These are phyloP conservation scores for Leptographium lundbergii DNA, from an alignment of 2,329 filamentous ascomycete genomes.

Conservation along the genomic window DNA sequence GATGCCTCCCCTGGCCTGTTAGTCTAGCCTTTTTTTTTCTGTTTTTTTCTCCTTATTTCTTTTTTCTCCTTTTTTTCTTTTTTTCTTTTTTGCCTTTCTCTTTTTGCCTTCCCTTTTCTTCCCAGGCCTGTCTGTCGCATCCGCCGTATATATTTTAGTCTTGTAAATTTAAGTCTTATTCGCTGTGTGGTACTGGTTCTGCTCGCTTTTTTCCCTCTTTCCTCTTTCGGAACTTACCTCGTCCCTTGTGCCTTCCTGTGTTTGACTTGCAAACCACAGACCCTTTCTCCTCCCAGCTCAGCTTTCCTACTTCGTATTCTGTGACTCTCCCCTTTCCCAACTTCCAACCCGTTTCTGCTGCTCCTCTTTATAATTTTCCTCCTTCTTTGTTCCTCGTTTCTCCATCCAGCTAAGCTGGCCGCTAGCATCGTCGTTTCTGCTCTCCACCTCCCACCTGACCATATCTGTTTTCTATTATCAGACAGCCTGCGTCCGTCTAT, in stretches of 20 bases:
- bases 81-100: no score
- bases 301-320: not conserved
- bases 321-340: not conserved
- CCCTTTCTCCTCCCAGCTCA: not conserved
- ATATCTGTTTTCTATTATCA: not conserved
- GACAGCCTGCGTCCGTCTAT: not conserved
- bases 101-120: no score
- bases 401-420: not conserved
- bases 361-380: not conserved
- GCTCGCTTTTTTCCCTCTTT: not conserved
- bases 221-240: slow-evolving; percentile 1
- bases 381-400: not conserved
- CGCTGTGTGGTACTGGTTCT: not conserved
- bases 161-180: not conserved
- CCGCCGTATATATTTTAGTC: not conserved
- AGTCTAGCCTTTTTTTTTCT: not conserved
- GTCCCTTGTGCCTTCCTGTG: slow-evolving; percentile 1
- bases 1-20: not conserved
- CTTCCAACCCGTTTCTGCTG: not conserved
- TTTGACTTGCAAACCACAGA: not conserved
- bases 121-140: no score
- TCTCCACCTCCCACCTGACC: not conserved
- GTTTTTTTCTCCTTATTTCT: no score
- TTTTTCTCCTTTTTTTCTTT: no score
- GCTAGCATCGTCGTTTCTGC: not conserved